A percentile compares a stretch with the other conserved stretches of the same genome.
phyloP scores from a whole-genome alignment of 2,329 filamentous ascomycete genomes.

The Colletotrichum camelliae region DNA sequence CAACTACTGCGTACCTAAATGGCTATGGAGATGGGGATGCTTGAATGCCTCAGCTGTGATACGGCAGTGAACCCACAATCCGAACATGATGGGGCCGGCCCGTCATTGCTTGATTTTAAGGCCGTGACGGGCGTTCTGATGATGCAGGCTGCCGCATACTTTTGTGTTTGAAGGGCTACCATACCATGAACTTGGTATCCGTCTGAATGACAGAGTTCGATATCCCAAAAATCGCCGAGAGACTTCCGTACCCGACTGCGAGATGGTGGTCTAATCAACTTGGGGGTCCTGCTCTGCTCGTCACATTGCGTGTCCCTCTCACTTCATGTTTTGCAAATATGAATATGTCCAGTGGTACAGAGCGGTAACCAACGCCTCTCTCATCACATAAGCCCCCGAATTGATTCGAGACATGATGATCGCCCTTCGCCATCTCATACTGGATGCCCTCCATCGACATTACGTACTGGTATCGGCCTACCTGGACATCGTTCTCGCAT shows the following conservation, averaged over 20 bases:
- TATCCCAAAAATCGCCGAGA: not conserved
- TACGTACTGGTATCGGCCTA: not conserved
- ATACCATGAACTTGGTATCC: not conserved
- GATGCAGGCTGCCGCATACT: not conserved
- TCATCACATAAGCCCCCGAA: not conserved
- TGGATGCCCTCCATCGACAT: not conserved
- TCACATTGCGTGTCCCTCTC: not conserved
- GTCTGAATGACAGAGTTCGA: not conserved
- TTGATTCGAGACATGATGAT: not conserved
- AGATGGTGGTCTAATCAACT: not conserved
- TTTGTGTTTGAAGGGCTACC: not conserved
- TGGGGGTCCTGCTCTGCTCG: not conserved
- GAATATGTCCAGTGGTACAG: not conserved
- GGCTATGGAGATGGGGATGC: not conserved
- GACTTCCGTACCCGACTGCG: not conserved
- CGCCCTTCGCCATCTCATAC: not conserved
- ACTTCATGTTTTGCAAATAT: not conserved
- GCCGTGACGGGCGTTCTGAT: not conserved
- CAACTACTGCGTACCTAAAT: not conserved
- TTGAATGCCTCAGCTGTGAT: not conserved
- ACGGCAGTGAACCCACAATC: not conserved
- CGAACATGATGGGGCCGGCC: not conserved
- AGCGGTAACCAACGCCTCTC: not conserved
- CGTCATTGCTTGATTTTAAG: not conserved
- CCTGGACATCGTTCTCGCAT: not conserved